Conservation (phyloP, 441 rosid genomes). For the Croton setiger region DNA sequence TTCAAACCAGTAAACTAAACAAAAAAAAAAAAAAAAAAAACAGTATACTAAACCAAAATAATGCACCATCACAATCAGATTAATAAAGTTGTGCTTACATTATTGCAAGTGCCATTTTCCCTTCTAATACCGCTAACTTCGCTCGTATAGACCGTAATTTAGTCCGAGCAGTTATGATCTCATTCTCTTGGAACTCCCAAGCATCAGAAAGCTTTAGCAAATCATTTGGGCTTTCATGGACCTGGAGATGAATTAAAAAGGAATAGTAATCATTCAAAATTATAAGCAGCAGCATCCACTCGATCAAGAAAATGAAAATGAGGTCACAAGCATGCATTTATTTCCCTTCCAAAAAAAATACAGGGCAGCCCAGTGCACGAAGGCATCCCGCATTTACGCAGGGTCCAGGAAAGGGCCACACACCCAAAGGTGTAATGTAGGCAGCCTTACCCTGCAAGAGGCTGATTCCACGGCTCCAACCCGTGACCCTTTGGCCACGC, state of each 20-base stretch:
- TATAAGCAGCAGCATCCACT: not conserved
- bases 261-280: conserved; percentile 11
- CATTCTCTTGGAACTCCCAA: conserved; percentile 78
- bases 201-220: conserved; percentile 63
- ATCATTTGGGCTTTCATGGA: conserved; percentile 33
- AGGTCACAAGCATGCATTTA: not conserved
- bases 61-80: not conserved
- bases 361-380: no score
- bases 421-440: no score
- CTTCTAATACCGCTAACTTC: conserved; percentile 73
- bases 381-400: no score
- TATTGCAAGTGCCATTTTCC: conserved; percentile 77
- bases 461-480: no score
- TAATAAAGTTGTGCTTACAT: conserved; percentile 36
- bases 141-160: conserved; percentile 71
- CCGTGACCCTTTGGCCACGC: no score
- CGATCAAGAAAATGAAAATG: conserved; percentile 1
- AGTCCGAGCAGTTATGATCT: conserved; percentile 59
- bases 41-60: not conserved
- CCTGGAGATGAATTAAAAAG: conserved; percentile 28
- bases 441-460: no score
- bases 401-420: no score
- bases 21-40: no score
- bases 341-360: not conserved
- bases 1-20: not conserved